Evolutionary conservation across 768 basidiomycete genomes (phyloP).

Genomic region (Mycena galericulata): DNA sequence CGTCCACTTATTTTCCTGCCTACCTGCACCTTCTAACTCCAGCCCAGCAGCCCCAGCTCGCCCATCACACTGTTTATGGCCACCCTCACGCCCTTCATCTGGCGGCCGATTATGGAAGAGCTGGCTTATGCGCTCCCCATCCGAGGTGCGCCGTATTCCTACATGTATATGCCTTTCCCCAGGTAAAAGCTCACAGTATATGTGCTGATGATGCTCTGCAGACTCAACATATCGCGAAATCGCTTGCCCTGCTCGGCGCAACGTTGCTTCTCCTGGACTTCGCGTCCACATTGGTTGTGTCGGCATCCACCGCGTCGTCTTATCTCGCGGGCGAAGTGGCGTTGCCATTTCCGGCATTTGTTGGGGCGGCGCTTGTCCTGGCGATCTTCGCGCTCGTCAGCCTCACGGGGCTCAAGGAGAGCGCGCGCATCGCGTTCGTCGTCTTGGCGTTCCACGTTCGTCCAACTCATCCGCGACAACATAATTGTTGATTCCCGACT

Average conservation of each 20-base stretch:
- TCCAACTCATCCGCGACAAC: too few relatives aligned
- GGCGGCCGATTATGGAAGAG: conserved; percentile 83
- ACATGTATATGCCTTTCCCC: conserved; percentile 57
- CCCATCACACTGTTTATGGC: conserved; percentile 77
- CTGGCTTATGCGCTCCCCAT: conserved; percentile 76
- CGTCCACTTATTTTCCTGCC: conserved; percentile 39
- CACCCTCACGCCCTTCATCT: conserved; percentile 71
- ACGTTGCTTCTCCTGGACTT: conserved; percentile 79
- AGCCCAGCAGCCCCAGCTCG: conserved; percentile 57
- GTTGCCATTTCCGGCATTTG: conserved; percentile 67
- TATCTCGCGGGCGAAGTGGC: conserved; percentile 75
- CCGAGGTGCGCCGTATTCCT: conserved; percentile 78
- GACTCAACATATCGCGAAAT: conserved; percentile 72
- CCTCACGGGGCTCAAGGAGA: conserved; percentile 71
- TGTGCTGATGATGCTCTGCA: conserved; percentile 33
- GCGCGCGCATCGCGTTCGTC: conserved; percentile 67
- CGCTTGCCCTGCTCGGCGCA: conserved; percentile 72
- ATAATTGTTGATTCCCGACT: too few relatives aligned
- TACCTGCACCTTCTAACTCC: neutral
- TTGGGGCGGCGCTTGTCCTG: conserved; percentile 66
- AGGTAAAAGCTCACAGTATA: too few relatives aligned
- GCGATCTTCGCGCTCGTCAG: conserved; percentile 65
- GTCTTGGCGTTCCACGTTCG: conserved; percentile 71
- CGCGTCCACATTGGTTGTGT: conserved; percentile 75
- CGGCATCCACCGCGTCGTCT: conserved; percentile 76